phyloP scores from a whole-genome alignment of 2,329 filamentous ascomycete species.

The Xylariaceae sp. region DNA sequence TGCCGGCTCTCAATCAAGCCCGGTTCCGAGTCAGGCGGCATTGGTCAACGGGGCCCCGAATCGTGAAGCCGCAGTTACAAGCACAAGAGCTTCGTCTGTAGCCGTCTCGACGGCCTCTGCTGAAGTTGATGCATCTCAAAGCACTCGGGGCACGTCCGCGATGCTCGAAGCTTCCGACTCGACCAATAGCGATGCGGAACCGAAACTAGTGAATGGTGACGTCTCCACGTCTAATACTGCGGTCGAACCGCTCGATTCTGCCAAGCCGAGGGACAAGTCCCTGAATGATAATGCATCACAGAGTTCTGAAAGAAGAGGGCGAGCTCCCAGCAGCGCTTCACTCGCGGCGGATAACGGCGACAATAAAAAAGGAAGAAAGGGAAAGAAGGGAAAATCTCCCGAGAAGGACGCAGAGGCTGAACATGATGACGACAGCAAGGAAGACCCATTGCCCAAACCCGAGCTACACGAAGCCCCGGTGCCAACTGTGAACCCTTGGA shows the following conservation, averaged over 20 bases:
- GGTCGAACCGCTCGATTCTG: slow-evolving; percentile 9
- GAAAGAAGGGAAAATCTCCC: slow-evolving; percentile 52
- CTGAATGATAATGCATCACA: slow-evolving; percentile 19
- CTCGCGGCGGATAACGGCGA: slow-evolving; percentile 63
- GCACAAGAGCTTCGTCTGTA: slow-evolving; percentile 27
- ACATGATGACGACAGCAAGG: slow-evolving; percentile 44
- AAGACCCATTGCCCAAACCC: slow-evolving; percentile 52
- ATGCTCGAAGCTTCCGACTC: slow-evolving; percentile 16
- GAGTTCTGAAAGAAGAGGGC: slow-evolving; percentile 38
- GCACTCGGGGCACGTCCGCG: slow-evolving; percentile 16
- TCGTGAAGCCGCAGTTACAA: slow-evolving; percentile 28
- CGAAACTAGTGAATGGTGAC: slow-evolving; percentile 13
- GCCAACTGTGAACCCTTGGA: slow-evolving; percentile 83
- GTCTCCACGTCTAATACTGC: slow-evolving; percentile 6
- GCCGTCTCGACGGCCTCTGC: slow-evolving; percentile 30
- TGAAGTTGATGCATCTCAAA: slow-evolving; percentile 23
- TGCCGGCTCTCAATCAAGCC: slow-evolving; percentile 19
- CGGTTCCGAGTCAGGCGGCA: slow-evolving; percentile 23
- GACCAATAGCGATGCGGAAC: slow-evolving; percentile 12
- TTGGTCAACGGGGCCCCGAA: slow-evolving; percentile 24
- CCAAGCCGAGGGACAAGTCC: slow-evolving; percentile 13
- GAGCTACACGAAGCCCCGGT: slow-evolving; percentile 73
- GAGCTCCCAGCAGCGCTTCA: slow-evolving; percentile 55
- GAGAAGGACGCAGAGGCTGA: slow-evolving; percentile 48
- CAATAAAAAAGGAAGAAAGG: slow-evolving; percentile 53